These are phyloP conservation scores for Pestalotiopsis sp. DNA, from an alignment of 2,329 filamentous ascomycete species.

Conservation along the genomic window DNA sequence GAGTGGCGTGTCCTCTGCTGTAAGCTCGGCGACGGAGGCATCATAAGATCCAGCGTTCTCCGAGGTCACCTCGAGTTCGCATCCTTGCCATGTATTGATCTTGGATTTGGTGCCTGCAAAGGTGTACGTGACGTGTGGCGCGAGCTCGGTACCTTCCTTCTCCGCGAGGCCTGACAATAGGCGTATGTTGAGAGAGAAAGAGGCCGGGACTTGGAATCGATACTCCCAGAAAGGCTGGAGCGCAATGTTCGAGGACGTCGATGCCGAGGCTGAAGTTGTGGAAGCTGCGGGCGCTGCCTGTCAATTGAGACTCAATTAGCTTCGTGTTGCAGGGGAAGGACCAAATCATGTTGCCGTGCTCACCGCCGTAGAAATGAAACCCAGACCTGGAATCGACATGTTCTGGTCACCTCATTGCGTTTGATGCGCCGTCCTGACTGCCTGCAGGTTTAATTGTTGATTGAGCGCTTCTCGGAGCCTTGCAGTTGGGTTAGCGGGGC, in stretches of 20 bases:
- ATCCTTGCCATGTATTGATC: constrained; percentile 91
- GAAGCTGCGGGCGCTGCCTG: constrained; percentile 25
- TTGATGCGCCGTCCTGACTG: background rate
- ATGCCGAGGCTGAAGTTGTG: constrained; percentile 34
- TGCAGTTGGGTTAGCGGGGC: constrained; percentile 7
- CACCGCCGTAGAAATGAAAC: constrained; percentile 66
- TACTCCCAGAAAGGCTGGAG: constrained; percentile 73
- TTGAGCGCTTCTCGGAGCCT: background rate
- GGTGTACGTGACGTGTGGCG: constrained; percentile 75
- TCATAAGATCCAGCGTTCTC: constrained; percentile 46
- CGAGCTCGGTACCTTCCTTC: constrained; percentile 93
- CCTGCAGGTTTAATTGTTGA: background rate
- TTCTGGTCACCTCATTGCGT: constrained; percentile 19
- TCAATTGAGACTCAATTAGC: background rate
- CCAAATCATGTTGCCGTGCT: constrained; percentile 20
- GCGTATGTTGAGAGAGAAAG: constrained; percentile 51
- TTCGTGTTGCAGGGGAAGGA: background rate
- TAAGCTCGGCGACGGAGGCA: constrained; percentile 63
- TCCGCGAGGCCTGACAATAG: constrained; percentile 84
- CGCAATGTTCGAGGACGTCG: constrained; percentile 47
- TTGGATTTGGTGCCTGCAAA: constrained; percentile 84
- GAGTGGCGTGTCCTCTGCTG: constrained; percentile 80
- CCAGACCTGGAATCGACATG: constrained; percentile 77
- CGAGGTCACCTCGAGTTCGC: constrained; percentile 77
- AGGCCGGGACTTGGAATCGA: constrained; percentile 72